Evolutionary conservation across 768 basidiomycete genomes (phyloP), one percentile per base, ranked within the genome.

Genomic region (Serendipita indica): DNA sequence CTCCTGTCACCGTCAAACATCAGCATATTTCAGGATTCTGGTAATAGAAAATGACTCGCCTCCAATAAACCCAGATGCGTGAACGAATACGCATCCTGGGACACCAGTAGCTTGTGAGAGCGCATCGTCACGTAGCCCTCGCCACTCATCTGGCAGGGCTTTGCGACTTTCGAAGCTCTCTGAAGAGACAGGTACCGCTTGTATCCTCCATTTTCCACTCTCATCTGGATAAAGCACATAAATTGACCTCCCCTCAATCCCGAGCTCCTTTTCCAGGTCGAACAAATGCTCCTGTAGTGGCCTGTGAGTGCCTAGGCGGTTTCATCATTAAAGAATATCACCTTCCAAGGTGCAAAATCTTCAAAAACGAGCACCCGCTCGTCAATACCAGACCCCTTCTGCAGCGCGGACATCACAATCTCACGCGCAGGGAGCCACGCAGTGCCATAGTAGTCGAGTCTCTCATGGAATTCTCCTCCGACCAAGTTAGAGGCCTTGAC

Each of bases 11-110:
- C 10, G 35, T 10, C 35, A 10, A 37, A 37, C 12, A 37, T 10
- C 12, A 37, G 18, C 43, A 27, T 27, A 25, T 3, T 4, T 54
- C 10, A 27, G 49, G 49, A 27, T 6, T 16, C 10, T 10, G 30
- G 30, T 18, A 28, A 54, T 6, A 13, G 43, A 20, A 46, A 28
- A 54, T 10, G 49, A 67, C 79, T 61, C 62, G 83, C 92, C 92
- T 65, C 96, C 96, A 66, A 92, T 98, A 69, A 99, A 99, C 5
- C 96, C 96, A 60, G 85, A 86, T 0, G 93, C 90, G 71, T 99
- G 96, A 25, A 93, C 82, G 66, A 99, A 99, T 58, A 96, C 80
- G 57, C 93, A 78, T 1, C 84, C 90, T 0, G 80, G 78, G 61
- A 97, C 81, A 2, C 89, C 89, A 14, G 80, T 80, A 4, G 79